Evolutionary conservation across 495 filamentous ascomycete genomes (phyloP), one percentile per base, ranked within the genome.

Genomic region (Xylaria nigripes): DNA sequence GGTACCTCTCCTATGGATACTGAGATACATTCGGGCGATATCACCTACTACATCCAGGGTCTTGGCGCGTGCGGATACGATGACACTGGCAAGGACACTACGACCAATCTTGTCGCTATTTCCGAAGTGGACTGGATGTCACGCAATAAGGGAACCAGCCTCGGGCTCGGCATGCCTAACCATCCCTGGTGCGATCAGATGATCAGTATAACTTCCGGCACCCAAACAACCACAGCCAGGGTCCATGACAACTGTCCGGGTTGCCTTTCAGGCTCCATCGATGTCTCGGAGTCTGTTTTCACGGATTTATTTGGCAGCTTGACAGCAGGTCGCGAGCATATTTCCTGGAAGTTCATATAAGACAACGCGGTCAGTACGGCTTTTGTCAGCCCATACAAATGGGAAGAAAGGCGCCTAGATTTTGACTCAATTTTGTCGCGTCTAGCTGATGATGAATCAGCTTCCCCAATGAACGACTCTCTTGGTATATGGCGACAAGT

Each of bases 201-300:
- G 40, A 81, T 87, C 66, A 82, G 76, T 36, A 78, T 91, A 71
- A 68, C 55, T 21, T 61, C 59, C 41, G 70, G 73, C 58, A 84
- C 83, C 68, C 80, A 79, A 66, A 77, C 77, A 16, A 61, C 63
- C 46, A 73, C 57, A 4, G 86, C 79, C 34, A 74, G 50, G 12
- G 79, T 89, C 45, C 80, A 80, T 38, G 87, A 92, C 77, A 86
- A 87, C 72, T 92, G 87, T 75, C 78, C 78, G 65, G 84, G 85
- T 62, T 90, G 87, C 62, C 55, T 42, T 0, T 52, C 34, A 16
- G 56, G 57, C 47, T 64, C 68, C 49, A 73, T 81, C 32, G 78
- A 81, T 48, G 73, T 75, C 41, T 73, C 76, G 40, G 58, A 71
- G 58, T 61, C 68, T 42, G 66, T 70, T 27, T 81, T 80, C 56